These are phyloP conservation scores for Heteromeles arbutifolia DNA, from an alignment of 306 rosid species.

Conservation along the genomic window DNA sequence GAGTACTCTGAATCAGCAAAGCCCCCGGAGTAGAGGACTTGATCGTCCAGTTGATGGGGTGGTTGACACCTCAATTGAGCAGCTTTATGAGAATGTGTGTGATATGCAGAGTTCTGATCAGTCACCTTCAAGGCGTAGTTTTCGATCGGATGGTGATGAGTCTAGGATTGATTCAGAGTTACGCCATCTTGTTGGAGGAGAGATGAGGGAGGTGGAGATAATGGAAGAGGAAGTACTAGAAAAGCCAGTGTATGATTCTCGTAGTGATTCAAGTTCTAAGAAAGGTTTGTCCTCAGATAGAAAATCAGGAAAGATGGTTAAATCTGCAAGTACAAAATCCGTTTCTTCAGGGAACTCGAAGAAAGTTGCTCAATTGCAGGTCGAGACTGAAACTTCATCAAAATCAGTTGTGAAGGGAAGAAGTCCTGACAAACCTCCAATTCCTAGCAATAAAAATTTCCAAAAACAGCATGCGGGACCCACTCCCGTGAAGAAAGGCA, in stretches of 20 bases:
- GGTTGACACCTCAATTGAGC: conserved; percentile 75
- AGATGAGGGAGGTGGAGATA: conserved; percentile 94
- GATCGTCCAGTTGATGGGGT: conserved; percentile 37
- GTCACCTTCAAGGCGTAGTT: conserved; percentile 72
- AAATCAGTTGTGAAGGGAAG: conserved; percentile 41
- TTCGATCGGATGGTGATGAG: conserved; percentile 84
- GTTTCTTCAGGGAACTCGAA: conserved; percentile 40
- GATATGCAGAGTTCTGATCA: conserved; percentile 98
- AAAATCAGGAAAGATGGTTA: conserved; percentile 39
- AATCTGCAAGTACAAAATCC: conserved; percentile 36
- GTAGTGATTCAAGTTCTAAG: conserved; percentile 38
- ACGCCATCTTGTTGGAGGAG: conserved; percentile 84
- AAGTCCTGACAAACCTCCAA: conserved; percentile 49
- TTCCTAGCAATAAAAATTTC: conserved; percentile 30
- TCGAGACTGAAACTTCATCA: conserved; percentile 28
- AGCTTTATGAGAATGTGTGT: conserved; percentile 92
- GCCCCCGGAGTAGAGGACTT: conserved; percentile 16
- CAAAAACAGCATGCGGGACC: conserved; percentile 38
- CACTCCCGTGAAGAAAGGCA: conserved; percentile 27
- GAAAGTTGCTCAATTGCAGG: conserved; percentile 28
- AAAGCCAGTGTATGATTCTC: conserved; percentile 35
- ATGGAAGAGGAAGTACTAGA: conserved; percentile 73
- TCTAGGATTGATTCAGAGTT: conserved; percentile 92
- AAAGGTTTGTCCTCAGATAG: conserved; percentile 35
- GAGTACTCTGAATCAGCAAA: conserved; percentile 35